A percentile compares a stretch with the other conserved stretches of the same genome.
Conservation (phyloP, 2,329 filamentous ascomycete species). For the Verticillium nubilum region DNA sequence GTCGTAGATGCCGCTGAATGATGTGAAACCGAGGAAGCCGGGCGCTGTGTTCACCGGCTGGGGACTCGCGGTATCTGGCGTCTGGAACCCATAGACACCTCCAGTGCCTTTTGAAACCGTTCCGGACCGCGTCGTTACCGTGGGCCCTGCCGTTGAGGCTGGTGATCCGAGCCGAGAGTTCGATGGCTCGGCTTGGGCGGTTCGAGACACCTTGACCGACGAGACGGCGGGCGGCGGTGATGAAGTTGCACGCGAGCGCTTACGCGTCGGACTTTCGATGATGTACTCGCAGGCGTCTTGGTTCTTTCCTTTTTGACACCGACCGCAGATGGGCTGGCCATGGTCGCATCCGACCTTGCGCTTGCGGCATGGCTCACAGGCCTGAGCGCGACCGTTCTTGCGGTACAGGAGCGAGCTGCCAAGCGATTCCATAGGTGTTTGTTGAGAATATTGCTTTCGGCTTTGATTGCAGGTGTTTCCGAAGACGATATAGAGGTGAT, state of each 20-base stretch:
- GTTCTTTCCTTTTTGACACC: constrained; percentile 22
- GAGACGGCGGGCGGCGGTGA: background rate
- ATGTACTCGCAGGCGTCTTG: background rate
- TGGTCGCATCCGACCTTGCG: constrained; percentile 38
- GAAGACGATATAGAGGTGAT: too few relatives aligned
- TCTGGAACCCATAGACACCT: background rate
- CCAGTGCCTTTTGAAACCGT: background rate
- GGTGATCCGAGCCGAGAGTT: background rate
- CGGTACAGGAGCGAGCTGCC: background rate
- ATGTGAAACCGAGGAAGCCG: constrained; percentile 41
- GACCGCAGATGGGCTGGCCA: constrained; percentile 28
- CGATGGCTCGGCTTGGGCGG: background rate
- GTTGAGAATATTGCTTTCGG: background rate
- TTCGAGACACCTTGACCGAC: background rate
- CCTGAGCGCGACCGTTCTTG: constrained; percentile 4
- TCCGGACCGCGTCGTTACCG: background rate
- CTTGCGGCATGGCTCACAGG: constrained; percentile 26
- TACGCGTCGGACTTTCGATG: background rate
- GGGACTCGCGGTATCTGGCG: background rate
- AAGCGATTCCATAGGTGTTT: background rate
- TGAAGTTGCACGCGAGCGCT: background rate
- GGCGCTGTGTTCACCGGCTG: constrained; percentile 8
- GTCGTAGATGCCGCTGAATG: constrained; percentile 34
- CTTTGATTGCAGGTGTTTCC: background rate
- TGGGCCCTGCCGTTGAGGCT: background rate